Evolutionary conservation across 1,139 yeast genomes (phyloP), one percentile per base, ranked within the genome.

Genomic region (Meyerozyma smithsonii): DNA sequence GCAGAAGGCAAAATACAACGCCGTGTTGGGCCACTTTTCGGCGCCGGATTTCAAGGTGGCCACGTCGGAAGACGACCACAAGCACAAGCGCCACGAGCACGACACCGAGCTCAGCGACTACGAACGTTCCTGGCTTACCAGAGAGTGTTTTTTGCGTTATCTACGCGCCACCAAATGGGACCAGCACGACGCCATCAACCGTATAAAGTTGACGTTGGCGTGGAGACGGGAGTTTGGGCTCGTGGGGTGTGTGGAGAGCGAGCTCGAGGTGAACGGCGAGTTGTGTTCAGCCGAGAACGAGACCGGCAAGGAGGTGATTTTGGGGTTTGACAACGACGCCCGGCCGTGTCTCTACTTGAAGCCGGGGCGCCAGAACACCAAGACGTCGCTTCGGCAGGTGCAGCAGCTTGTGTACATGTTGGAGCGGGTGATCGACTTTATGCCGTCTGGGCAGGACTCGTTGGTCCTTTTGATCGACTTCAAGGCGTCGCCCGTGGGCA

Each of bases 151-250:
- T 42, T 64, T 71, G 43, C 54, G 77, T 40, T 72, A 72, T 51
- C 58, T 71, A 40, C 55, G 76, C 33, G 77, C 77, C 34, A 67
- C 76, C 35, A 71, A 70, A 47, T 72, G 77, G 77, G 54, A 59
- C 39, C 54, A 50, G 4, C 47, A 56, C 28, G 70, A 65, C 10
- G 72, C 76, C 26, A 66, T 70, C 36, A 62, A 59, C 42, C 51
- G 77, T 46, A 62, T 72, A 11, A 66, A 61, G 41, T 61, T 67
- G 32, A 69, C 77, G 0, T 54, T 72, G 35, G 67, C 71, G 5
- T 72, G 77, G 77, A 61, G 77, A 54, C 56, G 77, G 38, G 73
- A 70, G 37, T 72, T 70, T 49, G 76, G 76, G 3, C 60, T 71
- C 23, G 50, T 49, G 15, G 59, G 59, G 3, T 55, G 52, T 34